phyloP scores from a whole-genome alignment of 345 rosid species.

The Mallotus nudiflorus region DNA sequence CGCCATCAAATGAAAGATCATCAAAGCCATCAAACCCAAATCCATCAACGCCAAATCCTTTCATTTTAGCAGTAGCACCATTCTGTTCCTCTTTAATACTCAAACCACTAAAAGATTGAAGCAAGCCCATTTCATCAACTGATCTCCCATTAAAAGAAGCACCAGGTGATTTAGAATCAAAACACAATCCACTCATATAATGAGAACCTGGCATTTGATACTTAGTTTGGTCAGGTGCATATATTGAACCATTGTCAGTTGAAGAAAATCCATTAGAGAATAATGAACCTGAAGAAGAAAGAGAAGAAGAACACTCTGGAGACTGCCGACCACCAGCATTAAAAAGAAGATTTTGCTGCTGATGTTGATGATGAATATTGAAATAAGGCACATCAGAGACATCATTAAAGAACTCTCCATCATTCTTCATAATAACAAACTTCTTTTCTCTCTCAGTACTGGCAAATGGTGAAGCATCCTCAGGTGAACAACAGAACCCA shows the following conservation, averaged over 20 bases:
- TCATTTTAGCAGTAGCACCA: slow-evolving; percentile 27
- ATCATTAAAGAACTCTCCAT: slow-evolving; percentile 29
- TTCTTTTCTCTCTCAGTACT: slow-evolving; percentile 23
- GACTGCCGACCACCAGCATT: slow-evolving; percentile 19
- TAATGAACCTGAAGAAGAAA: slow-evolving; percentile 25
- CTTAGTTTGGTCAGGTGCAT: too few species aligned
- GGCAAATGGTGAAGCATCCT: slow-evolving; percentile 26
- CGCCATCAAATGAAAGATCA: slow-evolving; percentile 23
- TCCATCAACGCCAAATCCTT: slow-evolving; percentile 36
- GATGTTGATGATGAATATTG: slow-evolving; percentile 27
- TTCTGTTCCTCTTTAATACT: slow-evolving; percentile 40
- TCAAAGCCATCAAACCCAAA: slow-evolving; percentile 22
- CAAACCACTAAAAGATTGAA: slow-evolving; percentile 41
- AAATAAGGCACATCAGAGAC: slow-evolving; percentile 23
- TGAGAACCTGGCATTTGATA: too few species aligned
- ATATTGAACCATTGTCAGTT: slow-evolving; percentile 30
- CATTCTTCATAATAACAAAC: slow-evolving; percentile 25
- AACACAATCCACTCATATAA: slow-evolving; percentile 19
- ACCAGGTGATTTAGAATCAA: slow-evolving; percentile 31
- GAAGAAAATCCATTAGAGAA: slow-evolving; percentile 39
- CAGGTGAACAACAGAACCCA: slow-evolving; percentile 40
- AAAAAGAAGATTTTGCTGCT: slow-evolving; percentile 7
- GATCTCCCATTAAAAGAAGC: slow-evolving; percentile 19
- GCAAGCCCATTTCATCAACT: slow-evolving; percentile 35
- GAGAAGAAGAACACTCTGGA: slow-evolving; percentile 30